Evolutionary conservation across 2,329 filamentous ascomycete genomes (phyloP).

Genomic region (Colletotrichum nymphaeae): DNA sequence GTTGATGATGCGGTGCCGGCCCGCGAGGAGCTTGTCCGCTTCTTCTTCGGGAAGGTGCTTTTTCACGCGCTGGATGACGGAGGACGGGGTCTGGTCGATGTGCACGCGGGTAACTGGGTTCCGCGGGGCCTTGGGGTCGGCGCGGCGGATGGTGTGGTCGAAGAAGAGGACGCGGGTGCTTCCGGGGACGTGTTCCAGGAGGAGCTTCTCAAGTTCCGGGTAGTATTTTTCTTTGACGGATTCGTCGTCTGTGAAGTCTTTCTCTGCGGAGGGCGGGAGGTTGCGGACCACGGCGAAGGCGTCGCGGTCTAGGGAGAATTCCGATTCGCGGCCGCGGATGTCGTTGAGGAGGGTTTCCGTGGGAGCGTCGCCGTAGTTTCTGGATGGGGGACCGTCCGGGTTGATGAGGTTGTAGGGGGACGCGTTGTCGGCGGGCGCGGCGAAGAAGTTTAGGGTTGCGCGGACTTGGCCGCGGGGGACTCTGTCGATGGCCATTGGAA

Average conservation of each 20-base stretch:
- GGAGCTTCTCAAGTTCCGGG: constrained; percentile 80
- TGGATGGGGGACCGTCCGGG: constrained; percentile 69
- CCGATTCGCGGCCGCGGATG: constrained; percentile 75
- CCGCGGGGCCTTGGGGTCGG: constrained; percentile 67
- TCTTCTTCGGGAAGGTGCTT: constrained; percentile 71
- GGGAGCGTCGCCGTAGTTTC: constrained; percentile 69
- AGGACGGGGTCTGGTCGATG: constrained; percentile 82
- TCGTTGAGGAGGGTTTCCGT: constrained; percentile 74
- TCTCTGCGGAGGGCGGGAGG: constrained; percentile 67
- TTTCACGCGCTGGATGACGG: constrained; percentile 74
- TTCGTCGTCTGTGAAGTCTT: constrained; percentile 74
- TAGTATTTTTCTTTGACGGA: constrained; percentile 82
- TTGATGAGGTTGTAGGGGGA: constrained; percentile 77
- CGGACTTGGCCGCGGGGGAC: constrained; percentile 70
- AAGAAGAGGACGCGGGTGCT: constrained; percentile 78
- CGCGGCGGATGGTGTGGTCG: constrained; percentile 88
- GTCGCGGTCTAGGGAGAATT: constrained; percentile 77
- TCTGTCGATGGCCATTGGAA: constrained; percentile 52
- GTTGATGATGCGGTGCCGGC: constrained; percentile 86
- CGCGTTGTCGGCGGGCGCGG: constrained; percentile 68
- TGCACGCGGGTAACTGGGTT: constrained; percentile 79
- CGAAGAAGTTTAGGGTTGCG: constrained; percentile 74
- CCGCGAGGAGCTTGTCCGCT: constrained; percentile 72
- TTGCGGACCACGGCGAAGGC: constrained; percentile 76
- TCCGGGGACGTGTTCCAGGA: constrained; percentile 76